phyloP scores from a whole-genome alignment of 108 stramenopile genomes.

The Stephanodiscus triporus region DNA sequence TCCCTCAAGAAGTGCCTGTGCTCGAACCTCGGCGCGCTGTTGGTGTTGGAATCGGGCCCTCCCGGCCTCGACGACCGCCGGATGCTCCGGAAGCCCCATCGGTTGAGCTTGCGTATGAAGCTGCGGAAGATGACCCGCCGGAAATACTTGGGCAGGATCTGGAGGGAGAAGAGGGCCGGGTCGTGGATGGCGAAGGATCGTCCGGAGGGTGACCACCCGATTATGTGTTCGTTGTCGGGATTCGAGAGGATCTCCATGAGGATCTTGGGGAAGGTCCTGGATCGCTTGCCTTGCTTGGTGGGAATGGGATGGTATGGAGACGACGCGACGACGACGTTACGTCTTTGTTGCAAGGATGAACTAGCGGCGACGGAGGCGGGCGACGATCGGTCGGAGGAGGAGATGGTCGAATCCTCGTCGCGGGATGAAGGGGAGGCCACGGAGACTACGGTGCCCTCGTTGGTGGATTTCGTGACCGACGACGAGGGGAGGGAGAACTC shows the following conservation, averaged over 20 bases:
- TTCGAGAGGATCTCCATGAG: slow-evolving; percentile 20
- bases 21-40: slow-evolving; percentile 68
- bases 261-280: slow-evolving; percentile 18
- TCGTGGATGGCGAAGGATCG: slow-evolving; percentile 76
- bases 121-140: slow-evolving; percentile 83
- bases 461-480: background rate
- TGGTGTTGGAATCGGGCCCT: background rate
- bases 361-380: background rate
- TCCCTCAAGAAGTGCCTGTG: slow-evolving; percentile 70
- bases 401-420: background rate
- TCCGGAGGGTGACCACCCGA: slow-evolving; percentile 74
- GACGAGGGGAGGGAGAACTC: background rate
- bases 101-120: slow-evolving; percentile 88
- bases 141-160: slow-evolving; percentile 83
- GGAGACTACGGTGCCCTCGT: background rate
- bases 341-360: background rate
- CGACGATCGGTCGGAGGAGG: background rate
- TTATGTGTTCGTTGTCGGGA: slow-evolving; percentile 14
- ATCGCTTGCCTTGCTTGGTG: background rate
- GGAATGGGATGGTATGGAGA: background rate
- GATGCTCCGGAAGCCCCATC: slow-evolving; percentile 33
- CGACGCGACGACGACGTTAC: background rate
- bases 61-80: background rate
- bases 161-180: slow-evolving; percentile 68
- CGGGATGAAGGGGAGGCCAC: too few species aligned